Evolutionary conservation across 495 filamentous ascomycete species (phyloP).

Genomic region (Chaetomium fimeti): DNA sequence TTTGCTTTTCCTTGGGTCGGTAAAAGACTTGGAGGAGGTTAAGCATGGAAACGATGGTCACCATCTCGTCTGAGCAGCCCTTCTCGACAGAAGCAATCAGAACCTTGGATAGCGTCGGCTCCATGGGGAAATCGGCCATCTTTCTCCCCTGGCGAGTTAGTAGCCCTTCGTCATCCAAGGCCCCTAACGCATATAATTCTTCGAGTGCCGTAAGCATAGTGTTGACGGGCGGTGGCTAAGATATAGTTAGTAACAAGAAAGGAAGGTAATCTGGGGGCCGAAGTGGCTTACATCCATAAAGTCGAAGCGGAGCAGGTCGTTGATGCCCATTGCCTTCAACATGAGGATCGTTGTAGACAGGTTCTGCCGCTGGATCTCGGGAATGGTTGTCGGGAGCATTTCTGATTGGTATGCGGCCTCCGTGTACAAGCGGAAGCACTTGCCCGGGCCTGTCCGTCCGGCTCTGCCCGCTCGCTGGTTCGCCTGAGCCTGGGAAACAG

Average conservation of each 20-base stretch:
- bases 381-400: slow-evolving; percentile 94
- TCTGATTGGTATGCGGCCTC: slow-evolving; percentile 94
- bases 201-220: slow-evolving; percentile 96
- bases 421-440: slow-evolving; percentile 94
- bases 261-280: background rate
- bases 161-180: slow-evolving; percentile 94
- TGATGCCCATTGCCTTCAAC: slow-evolving; percentile 99
- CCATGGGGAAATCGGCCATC: slow-evolving; percentile 97
- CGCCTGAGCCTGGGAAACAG: slow-evolving; percentile 94
- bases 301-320: slow-evolving; percentile 94
- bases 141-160: slow-evolving; percentile 89
- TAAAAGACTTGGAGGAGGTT: slow-evolving; percentile 84
- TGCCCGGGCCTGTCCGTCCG: slow-evolving; percentile 91
- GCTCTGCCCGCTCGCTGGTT: slow-evolving; percentile 93
- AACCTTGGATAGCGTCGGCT: slow-evolving; percentile 82
- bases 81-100: slow-evolving; percentile 84
- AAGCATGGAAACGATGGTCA: slow-evolving; percentile 94
- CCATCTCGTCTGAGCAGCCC: slow-evolving; percentile 87
- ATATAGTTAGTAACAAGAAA: slow-evolving; percentile 10
- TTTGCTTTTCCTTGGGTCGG: slow-evolving; percentile 93
- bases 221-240: slow-evolving; percentile 75
- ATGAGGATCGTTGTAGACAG: slow-evolving; percentile 93
- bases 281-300: slow-evolving; percentile 76
- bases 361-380: slow-evolving; percentile 96
- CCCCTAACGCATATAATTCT: slow-evolving; percentile 87